These are phyloP conservation scores for Trichosanthes cucumerina DNA, from an alignment of 306 rosid species.

Conservation along the genomic window DNA sequence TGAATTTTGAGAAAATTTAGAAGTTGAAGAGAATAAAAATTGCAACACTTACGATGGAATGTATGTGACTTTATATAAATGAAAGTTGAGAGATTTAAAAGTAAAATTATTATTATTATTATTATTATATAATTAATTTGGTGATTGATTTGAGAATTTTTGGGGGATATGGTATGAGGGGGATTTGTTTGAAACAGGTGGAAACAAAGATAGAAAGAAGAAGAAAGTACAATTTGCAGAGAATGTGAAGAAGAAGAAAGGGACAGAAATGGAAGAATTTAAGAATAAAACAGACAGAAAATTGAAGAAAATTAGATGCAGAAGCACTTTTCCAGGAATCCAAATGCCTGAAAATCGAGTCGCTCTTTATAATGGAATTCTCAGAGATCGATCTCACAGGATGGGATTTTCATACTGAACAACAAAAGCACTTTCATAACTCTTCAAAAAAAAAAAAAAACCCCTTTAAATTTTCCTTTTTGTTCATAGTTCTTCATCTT, in stretches of 20 bases:
- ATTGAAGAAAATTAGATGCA: not conserved
- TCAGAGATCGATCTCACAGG: slow-evolving; percentile 28
- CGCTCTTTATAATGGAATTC: slow-evolving; percentile 37
- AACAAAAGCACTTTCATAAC: not conserved
- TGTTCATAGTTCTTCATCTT: not conserved
- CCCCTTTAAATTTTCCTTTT: too few species aligned
- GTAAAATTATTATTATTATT: too few species aligned
- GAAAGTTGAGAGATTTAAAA: too few species aligned
- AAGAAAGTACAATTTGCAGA: slow-evolving; percentile 7
- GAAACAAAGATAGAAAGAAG: not conserved
- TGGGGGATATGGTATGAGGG: not conserved
- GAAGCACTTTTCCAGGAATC: not conserved
- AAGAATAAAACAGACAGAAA: not conserved
- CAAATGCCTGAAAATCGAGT: slow-evolving; percentile 31
- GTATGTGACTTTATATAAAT: too few species aligned
- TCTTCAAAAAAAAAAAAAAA: too few species aligned
- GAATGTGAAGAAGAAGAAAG: not conserved
- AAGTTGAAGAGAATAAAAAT: too few species aligned
- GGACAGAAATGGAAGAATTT: not conserved
- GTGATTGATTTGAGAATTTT: not conserved
- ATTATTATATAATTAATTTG: too few species aligned
- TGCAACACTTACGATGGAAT: too few species aligned
- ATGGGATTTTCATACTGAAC: slow-evolving; percentile 18
- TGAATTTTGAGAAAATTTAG: too few species aligned
- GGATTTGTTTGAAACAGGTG: not conserved